These are phyloP conservation scores for Citrus australasica DNA, from an alignment of 345 rosid species.

Conservation along the genomic window DNA sequence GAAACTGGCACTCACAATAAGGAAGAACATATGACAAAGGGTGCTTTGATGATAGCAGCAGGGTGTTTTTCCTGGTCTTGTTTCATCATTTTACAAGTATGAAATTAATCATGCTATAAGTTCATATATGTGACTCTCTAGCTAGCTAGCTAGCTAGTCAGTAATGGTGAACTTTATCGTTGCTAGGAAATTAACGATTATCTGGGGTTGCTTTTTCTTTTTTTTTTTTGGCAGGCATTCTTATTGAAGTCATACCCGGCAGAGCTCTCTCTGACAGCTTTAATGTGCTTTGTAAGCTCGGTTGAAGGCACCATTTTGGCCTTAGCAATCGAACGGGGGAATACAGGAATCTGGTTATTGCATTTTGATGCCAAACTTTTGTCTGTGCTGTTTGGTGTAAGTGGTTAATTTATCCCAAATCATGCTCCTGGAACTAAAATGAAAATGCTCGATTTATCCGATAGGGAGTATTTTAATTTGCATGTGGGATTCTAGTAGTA, in stretches of 20 bases:
- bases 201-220: neutral
- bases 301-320: slow-evolving; percentile 49
- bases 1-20: neutral
- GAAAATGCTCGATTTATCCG: neutral
- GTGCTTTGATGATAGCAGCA: slow-evolving; percentile 49
- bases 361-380: slow-evolving; percentile 38
- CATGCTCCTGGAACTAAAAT: neutral
- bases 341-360: slow-evolving; percentile 49
- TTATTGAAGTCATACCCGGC: slow-evolving; percentile 56
- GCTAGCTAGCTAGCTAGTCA: too few species aligned
- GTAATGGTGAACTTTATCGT: too few species aligned
- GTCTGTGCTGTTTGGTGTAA: slow-evolving; percentile 27
- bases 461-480: too few species aligned
- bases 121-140: too few species aligned
- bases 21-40: slow-evolving; percentile 32
- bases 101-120: neutral
- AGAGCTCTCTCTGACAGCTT: slow-evolving; percentile 59
- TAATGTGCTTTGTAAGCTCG: slow-evolving; percentile 60
- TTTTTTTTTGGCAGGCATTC: slow-evolving; percentile 34
- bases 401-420: neutral
- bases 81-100: slow-evolving; percentile 63
- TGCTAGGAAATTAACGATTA: neutral
- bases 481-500: too few species aligned
- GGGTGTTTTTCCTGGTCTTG: slow-evolving; percentile 66
- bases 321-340: slow-evolving; percentile 41